Evolutionary conservation across 2,329 filamentous ascomycete species (phyloP), one percentile per base, ranked within the genome.

Genomic region (Hymenoscyphus repandus): DNA sequence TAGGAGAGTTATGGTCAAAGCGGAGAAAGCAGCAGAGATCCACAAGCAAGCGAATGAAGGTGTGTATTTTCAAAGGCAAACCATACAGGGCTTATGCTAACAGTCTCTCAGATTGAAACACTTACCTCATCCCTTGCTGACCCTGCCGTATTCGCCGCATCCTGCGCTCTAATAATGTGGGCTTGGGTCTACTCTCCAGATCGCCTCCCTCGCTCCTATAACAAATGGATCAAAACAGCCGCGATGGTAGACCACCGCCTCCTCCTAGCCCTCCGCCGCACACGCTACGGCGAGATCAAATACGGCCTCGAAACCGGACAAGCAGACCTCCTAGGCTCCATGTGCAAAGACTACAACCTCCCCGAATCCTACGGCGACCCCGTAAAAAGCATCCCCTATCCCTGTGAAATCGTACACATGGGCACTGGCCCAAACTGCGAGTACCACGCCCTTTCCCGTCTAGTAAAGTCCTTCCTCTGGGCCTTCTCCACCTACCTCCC

Each of bases 341-440:
- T 95, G 83, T 90, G 86, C 64, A 71, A 69, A 55, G 86, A 93
- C 58, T 85, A 86, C 67, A 71, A 71, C 30, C 80, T 82, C 72
- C 88, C 89, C 0, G 62, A 74, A n/a, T 70, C 72, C 50, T 90
- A 84, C 79, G 89, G 86, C 17, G 83, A 95, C 66, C 88, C 89
- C 1, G 74, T 76, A 15, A 73, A 75, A 50, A 79, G 83, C 0
- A 69, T 85, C 9, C 90, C 89, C 0, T 85, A 92, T 52, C 88
- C 88, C 1, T 95, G 90, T 69, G 83, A 90, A 66, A 74, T 95
- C 57, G 88, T 93, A 2, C 90, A 95, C 69, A 89, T 90, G 82
- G 86, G 86, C 49, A 77, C 75, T 55, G 86, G 88, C 2, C 75
- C 80, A 1, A 88, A 74, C 50, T 90, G 89, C 68, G 89, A 95